Percentiles rank a stretch among this genome's conserved stretches.
Conservation (phyloP, 2,329 filamentous ascomycete genomes). For the Sclerotinia sclerotiorum region DNA sequence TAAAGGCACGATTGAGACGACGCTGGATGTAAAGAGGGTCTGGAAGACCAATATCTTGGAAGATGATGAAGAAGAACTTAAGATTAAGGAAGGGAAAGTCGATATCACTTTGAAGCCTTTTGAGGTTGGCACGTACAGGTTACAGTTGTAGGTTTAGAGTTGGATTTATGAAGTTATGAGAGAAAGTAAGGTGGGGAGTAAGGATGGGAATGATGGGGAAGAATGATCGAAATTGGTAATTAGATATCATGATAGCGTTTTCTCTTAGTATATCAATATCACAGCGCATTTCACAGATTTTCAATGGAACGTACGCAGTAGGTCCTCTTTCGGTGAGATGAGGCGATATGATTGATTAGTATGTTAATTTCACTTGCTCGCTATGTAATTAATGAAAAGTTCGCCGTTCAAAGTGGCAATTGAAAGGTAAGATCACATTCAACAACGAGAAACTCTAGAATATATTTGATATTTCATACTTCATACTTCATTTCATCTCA, state of each 20-base stretch:
- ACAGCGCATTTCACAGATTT: background rate
- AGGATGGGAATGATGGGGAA: background rate
- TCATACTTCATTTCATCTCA: background rate
- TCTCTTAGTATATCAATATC: background rate
- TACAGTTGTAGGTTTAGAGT: conserved; percentile 49
- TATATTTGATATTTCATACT: background rate
- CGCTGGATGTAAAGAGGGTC: conserved; percentile 70
- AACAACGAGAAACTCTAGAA: no score
- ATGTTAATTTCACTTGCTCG: background rate
- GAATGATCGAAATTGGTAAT: background rate
- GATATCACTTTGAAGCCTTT: conserved; percentile 71
- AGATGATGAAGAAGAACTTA: conserved; percentile 72
- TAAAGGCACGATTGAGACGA: conserved; percentile 66
- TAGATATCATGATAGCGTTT: background rate
- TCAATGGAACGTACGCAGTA: no score
- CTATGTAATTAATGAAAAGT: background rate
- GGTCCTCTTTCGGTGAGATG: background rate
- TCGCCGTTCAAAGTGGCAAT: no score
- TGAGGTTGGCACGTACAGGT: conserved; percentile 79
- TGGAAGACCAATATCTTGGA: conserved; percentile 86
- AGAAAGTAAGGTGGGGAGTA: background rate
- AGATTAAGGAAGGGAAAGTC: conserved; percentile 50
- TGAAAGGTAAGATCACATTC: no score
- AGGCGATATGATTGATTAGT: background rate
- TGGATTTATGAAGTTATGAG: background rate